Percentiles rank a stretch among this genome's conserved stretches.
Conservation (phyloP, 768 basidiomycete genomes). For the Auriscalpium microsporum region DNA sequence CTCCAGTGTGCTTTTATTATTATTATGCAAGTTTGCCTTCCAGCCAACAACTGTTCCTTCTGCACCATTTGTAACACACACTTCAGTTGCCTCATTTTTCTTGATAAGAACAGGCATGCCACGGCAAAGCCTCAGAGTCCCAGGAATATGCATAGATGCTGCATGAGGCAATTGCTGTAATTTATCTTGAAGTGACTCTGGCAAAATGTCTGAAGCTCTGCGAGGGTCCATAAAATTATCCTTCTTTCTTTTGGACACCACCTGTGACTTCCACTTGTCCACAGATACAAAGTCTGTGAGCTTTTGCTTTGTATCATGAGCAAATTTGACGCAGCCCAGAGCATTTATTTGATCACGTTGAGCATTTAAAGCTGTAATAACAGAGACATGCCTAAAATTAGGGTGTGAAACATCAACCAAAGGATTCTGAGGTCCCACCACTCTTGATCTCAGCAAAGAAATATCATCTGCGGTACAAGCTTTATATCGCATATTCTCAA, state of each 20-base stretch:
- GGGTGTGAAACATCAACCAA: conserved; percentile 8
- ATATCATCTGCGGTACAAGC: conserved; percentile 31
- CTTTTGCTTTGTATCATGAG: conserved; percentile 21
- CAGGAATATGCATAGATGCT: conserved; percentile 11
- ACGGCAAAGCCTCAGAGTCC: conserved; percentile 13
- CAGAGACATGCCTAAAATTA: conserved; percentile 25
- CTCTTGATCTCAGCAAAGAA: conserved; percentile 22
- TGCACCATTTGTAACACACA: conserved; percentile 19
- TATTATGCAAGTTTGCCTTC: neutral
- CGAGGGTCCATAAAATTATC: neutral
- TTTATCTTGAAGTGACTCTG: conserved; percentile 7
- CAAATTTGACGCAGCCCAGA: conserved; percentile 24
- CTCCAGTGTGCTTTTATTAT: conserved; percentile 1
- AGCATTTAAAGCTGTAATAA: conserved; percentile 31
- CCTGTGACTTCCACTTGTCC: neutral
- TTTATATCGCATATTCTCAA: conserved; percentile 32
- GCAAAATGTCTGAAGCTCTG: neutral
- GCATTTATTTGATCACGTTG: conserved; percentile 32
- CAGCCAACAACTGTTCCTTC: conserved; percentile 15
- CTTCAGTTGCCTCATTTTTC: conserved; percentile 17
- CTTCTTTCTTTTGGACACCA: neutral
- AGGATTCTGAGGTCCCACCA: conserved; percentile 12
- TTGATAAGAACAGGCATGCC: conserved; percentile 20
- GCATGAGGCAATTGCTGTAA: conserved; percentile 17
- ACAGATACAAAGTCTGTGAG: conserved; percentile 23